These are phyloP conservation scores for Luzula sylvatica DNA, from an alignment of 176 grass and related monocot species.

Conservation along the genomic window DNA sequence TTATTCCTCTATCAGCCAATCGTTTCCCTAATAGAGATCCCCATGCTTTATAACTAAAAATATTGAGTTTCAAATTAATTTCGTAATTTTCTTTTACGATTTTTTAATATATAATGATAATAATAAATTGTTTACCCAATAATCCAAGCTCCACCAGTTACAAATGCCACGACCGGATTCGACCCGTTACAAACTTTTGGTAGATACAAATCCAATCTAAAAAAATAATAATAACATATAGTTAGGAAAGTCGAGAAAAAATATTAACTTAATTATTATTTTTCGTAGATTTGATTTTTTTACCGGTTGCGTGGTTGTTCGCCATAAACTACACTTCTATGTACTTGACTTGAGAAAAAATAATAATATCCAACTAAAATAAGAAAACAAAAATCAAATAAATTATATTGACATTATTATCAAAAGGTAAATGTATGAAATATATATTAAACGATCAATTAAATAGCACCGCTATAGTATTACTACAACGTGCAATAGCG, in stretches of 20 bases:
- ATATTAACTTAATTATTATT: not conserved
- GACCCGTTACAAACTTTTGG: slow-evolving; percentile 45
- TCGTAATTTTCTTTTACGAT: not conserved
- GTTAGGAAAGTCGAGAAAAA: not conserved
- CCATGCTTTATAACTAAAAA: slow-evolving; percentile 94
- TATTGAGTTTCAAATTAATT: slow-evolving; percentile 6
- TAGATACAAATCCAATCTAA: slow-evolving; percentile 91
- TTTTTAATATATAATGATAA: not conserved
- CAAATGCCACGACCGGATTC: slow-evolving; percentile 82
- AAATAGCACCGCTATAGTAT: no score
- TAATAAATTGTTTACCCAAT: slow-evolving; percentile 62
- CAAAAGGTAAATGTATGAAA: not conserved
- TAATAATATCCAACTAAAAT: slow-evolving; percentile 92
- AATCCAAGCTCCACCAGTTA: slow-evolving; percentile 97
- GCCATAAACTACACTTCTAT: slow-evolving; percentile 90
- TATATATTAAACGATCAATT: no score
- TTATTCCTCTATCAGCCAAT: slow-evolving; percentile 85
- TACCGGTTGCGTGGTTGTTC: slow-evolving; percentile 91
- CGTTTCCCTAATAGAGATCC: slow-evolving; percentile 81
- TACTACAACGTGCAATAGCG: slow-evolving; percentile 5
- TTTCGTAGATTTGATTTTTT: slow-evolving; percentile 11
- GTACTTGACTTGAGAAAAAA: slow-evolving; percentile 88
- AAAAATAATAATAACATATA: slow-evolving; percentile 15
- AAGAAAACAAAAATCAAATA: slow-evolving; percentile 1
- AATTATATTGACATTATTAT: not conserved